Evolutionary conservation across 352 stramenopile species (phyloP).

Genomic region (Aphanomyces astaci): DNA sequence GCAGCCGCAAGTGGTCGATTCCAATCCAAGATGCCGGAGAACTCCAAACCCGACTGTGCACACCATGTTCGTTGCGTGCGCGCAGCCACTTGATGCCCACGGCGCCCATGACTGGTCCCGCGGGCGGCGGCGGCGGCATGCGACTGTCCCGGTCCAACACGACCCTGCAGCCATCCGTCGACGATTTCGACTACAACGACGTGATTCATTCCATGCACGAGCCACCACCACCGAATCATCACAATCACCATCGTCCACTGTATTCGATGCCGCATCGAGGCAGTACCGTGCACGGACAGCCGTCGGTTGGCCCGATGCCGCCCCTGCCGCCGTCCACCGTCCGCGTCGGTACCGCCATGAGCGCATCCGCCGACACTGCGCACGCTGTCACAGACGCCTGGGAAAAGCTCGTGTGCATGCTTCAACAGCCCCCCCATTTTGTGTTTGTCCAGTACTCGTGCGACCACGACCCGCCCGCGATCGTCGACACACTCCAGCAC

Average conservation of each 20-base stretch:
- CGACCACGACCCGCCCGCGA: slow-evolving; percentile 40
- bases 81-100: slow-evolving; percentile 35
- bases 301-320: background rate
- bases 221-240: no score
- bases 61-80: slow-evolving; percentile 67
- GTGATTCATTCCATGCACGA: slow-evolving; percentile 12
- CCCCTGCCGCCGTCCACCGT: slow-evolving; percentile 30
- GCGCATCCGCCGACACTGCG: slow-evolving; percentile 49
- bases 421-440: slow-evolving; percentile 64
- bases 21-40: slow-evolving; percentile 42
- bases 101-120: background rate
- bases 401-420: slow-evolving; percentile 40
- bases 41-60: slow-evolving; percentile 70
- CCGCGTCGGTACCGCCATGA: slow-evolving; percentile 61
- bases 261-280: slow-evolving; percentile 7
- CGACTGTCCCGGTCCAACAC: slow-evolving; percentile 1
- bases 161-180: background rate
- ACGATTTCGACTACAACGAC: slow-evolving; percentile 18
- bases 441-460: slow-evolving; percentile 75
- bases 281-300: background rate
- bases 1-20: slow-evolving; percentile 73
- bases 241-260: slow-evolving; percentile 3
- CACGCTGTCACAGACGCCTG: slow-evolving; percentile 50
- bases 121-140: background rate
- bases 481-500: slow-evolving; percentile 55